These are phyloP conservation scores for Neofusicoccum laricinum DNA, from an alignment of 2,329 filamentous ascomycete species.

Conservation along the genomic window DNA sequence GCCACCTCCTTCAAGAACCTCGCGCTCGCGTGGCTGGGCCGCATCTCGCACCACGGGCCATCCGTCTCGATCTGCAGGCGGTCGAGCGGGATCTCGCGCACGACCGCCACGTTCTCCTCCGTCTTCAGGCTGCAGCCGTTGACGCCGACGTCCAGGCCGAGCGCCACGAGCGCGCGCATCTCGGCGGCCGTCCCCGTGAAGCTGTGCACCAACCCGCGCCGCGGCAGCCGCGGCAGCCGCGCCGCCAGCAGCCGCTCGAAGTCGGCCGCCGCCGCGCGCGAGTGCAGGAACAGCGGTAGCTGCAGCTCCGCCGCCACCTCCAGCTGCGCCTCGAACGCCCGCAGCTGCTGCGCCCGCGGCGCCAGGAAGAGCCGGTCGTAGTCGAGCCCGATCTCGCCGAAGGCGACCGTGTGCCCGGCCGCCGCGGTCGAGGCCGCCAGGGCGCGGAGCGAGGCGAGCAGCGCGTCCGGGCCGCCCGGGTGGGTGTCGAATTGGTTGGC, in stretches of 20 bases:
- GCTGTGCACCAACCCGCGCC: constrained; percentile 60
- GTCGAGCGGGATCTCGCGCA: constrained; percentile 73
- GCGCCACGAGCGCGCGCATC: constrained; percentile 37
- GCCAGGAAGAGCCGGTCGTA: constrained; percentile 89
- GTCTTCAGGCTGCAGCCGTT: constrained; percentile 80
- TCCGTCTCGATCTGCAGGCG: constrained; percentile 93
- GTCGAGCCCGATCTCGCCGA: constrained; percentile 94
- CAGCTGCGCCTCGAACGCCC: constrained; percentile 82
- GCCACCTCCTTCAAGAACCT: constrained; percentile 62
- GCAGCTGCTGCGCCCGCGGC: constrained; percentile 72
- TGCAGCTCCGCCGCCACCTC: constrained; percentile 73
- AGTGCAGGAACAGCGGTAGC: constrained; percentile 89
- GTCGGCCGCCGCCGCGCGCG: constrained; percentile 79
- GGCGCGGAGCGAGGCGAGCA: constrained; percentile 58
- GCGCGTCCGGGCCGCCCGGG: constrained; percentile 51
- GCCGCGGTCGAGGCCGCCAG: constrained; percentile 57
- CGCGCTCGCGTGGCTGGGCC: constrained; percentile 69
- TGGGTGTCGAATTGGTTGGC: constrained; percentile 70
- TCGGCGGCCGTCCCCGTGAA: constrained; percentile 40
- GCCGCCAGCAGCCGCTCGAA: constrained; percentile 71
- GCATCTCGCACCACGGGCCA: constrained; percentile 74
- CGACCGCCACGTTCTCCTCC: constrained; percentile 81
- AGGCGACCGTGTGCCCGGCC: constrained; percentile 65
- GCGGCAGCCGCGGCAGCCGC: constrained; percentile 64
- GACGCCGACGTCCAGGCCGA: constrained; percentile 47